Evolutionary conservation across 139 green algal genomes (phyloP), one percentile per base, ranked within the genome.

Genomic region (Asterochloris sp.): DNA sequence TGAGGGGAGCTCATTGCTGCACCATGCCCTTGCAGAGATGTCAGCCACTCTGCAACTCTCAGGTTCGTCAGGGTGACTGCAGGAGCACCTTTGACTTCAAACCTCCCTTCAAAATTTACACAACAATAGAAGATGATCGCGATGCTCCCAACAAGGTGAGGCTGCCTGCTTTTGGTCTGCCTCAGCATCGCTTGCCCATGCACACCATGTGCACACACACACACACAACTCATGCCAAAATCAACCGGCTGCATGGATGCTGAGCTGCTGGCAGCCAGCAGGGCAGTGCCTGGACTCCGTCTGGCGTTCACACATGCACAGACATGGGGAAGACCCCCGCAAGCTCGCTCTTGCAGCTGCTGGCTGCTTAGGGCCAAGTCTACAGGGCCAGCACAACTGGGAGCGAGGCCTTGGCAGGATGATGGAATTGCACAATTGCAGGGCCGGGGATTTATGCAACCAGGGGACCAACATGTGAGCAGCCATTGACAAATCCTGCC

Each of bases 81-180:
- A 89, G 86, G 82, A 95, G 91, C 67, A 93, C 86, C 16, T 89
- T 91, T 75, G 87, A 90, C 83, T 94, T 98, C 84, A 91, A 90
- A 69, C 96, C 94, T n/a, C 96, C 96, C 29, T 98, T 98, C 89
- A 85, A 91, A 27, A 85, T 99, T 19, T 89, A 92, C 63, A 85
- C 88, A 0, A 83, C 82, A 0, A 76, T 97, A 27, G 92, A 97
- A 26, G 73, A 88, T 15, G 92, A 96, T 83, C 80, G 85, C 12
- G 71, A 90, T 77, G 85, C 83, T 11, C 82, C 88, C 62, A 63
- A 84, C n/a, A 93, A 93, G 85, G 85, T 89, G 62, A 47, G 67
- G 38, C 38, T 54, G 38, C 38, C 38, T 54, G 38, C 38, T n/a
- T n/a, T n/a, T n/a, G n/a, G n/a, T n/a, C n/a, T n/a, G 6, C 38